Conservation (phyloP, 306 rosid species). For the Cajanus cajan region DNA sequence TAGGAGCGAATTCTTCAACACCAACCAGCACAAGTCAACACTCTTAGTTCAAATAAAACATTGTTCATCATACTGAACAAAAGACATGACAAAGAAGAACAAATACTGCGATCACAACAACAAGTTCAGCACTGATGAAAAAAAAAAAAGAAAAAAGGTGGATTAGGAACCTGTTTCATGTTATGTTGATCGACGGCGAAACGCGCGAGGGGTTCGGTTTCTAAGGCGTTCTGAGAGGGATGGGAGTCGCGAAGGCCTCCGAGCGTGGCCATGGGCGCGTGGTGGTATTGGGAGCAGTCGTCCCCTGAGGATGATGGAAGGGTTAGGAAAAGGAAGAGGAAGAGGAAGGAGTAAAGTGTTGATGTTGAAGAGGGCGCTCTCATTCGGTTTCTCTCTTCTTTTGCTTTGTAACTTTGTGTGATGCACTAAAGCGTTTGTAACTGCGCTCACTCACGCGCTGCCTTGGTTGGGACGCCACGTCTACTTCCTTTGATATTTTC, state of each 20-base stretch:
- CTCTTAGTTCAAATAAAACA: not conserved
- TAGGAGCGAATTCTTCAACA: conserved; percentile 55
- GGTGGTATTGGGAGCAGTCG: conserved; percentile 33
- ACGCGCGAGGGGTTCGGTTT: conserved; percentile 62
- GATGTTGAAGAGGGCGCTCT: not conserved
- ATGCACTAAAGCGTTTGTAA: not conserved
- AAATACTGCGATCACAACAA: not conserved
- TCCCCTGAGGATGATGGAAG: not conserved
- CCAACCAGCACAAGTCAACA: conserved; percentile 22
- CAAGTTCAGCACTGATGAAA: not conserved
- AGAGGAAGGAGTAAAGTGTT: not conserved
- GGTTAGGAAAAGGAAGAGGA: not conserved
- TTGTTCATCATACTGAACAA: not conserved
- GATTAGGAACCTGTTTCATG: conserved; percentile 54
- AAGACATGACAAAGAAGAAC: not conserved
- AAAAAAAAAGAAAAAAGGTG: not conserved
- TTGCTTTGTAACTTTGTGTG: not conserved
- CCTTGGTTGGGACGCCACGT: not conserved
- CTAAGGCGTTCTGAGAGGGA: conserved; percentile 50
- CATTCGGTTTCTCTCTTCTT: conserved; percentile 28
- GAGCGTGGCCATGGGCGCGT: conserved; percentile 42
- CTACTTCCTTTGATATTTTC: not conserved
- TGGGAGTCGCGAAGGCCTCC: conserved; percentile 60
- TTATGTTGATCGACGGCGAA: conserved; percentile 86
- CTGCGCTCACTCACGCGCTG: not conserved